Evolutionary conservation across 164 flowering plant genomes (phyloP), one percentile per base, ranked within the genome.

Genomic region (Tetracentron sinense): DNA sequence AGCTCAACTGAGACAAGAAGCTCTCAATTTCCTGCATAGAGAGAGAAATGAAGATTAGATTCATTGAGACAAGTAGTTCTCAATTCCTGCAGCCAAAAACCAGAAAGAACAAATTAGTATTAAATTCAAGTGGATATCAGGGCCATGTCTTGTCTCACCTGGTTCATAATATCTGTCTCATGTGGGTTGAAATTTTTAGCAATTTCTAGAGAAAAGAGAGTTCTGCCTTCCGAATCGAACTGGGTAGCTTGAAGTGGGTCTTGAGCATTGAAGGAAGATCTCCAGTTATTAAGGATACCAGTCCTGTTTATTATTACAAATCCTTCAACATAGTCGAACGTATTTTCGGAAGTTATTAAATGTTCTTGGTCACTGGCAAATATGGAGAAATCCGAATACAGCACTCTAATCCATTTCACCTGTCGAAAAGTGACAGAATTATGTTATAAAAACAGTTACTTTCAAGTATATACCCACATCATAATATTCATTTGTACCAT

Each of bases 261-360:
- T 68, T 77, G 80, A 42, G 95, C 85, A 52, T 76, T 75, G 75
- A 90, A 86, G 56, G 91, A 82, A 11, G 91, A 79, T 75, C 91
- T 82, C 98, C 96, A 89, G 78, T 77, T 84, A 54, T 88, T 85
- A 33, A 88, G 77, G n/a, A 92, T 70, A 35, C 90, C 89, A 2
- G 92, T 89, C 76, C 80, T 77, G 74, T 90, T 93, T 70, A 88
- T 90, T 19, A 83, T 74, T 7, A 87, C 96, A 55, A 87, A 86
- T 35, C 98, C 98, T 81, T 93, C 98, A 31, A 90, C 69, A 67
- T 93, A 93, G 75, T 93, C 95, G 49, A 93, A 89, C 16, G 88
- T 67, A 48, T 77, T 63, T n/a, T 77, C 58, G 0, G 73, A 61
- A 27, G 93, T 83, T 75, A 90, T 87, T 29, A 93, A 56, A 60